Evolutionary conservation across 176 grass and related monocot species (phyloP), one percentile per base, ranked within the genome.

Genomic region (Saccharum officinarum): DNA sequence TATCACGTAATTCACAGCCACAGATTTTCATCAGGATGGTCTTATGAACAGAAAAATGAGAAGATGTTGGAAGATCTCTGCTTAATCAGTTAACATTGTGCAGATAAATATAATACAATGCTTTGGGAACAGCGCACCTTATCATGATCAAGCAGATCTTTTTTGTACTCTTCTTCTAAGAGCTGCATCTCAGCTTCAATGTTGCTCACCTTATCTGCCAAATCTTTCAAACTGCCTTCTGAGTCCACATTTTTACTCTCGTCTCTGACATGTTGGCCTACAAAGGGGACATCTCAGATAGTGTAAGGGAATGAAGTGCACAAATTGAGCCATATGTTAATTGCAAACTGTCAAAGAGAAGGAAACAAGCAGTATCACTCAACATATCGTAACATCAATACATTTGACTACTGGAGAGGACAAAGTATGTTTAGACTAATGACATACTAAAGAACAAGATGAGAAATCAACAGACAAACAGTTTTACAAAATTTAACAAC

Each of bases 161-260:
- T 94, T 61, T 91, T 59, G 28, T 92, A 97, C 54, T 89, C 94
- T 78, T 17, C 72, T 69, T 97, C 88, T 77, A 97, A 42, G 31
- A 78, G 38, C 16, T 80, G 80, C 77, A 94, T 49, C 88, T 94
- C 84, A 76, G 71, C 59, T 40, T 85, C 82, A 17, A 83, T 52
- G 14, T 14, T 71, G 67, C 63, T 86, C 40, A 75, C 73, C 52
- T 94, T 84, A 74, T 84, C 92, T 40, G 36, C 67, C 71, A 88
- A 62, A 60, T 54, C 85, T 81, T 88, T 88, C 72, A 68, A 45
- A 49, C 52, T 92, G 16, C 17, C 30, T 82, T 92, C 87, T 70
- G 87, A 76, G 28, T 90, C 83, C 16, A 82, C 12, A 41, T 25
- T 82, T 47, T 71, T 18, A 46, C 45, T n/a, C 31, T 49, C 34